Conservation (phyloP, 2,329 filamentous ascomycete species). For the Alternaria sp. region DNA sequence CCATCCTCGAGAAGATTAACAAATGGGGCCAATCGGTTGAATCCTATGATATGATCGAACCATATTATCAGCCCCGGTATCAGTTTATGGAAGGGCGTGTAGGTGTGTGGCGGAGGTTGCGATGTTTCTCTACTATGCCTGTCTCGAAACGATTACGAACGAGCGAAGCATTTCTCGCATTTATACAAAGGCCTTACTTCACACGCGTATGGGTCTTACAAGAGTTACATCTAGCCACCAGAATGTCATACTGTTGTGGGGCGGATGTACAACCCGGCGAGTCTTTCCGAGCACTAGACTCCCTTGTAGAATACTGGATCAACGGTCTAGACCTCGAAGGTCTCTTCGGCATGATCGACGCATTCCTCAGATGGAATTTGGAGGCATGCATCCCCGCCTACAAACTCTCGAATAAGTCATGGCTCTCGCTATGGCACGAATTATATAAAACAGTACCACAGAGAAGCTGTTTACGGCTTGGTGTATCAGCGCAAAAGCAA, state of each 20-base stretch:
- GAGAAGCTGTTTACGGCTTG: background rate
- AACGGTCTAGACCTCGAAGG: too few species aligned
- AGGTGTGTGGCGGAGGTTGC: too few species aligned
- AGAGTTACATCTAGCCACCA: background rate
- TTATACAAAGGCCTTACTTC: background rate
- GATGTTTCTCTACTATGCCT: background rate
- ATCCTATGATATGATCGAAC: too few species aligned
- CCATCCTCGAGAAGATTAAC: accelerated
- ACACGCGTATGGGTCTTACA: background rate
- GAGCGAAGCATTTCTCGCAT: background rate
- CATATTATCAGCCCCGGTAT: too few species aligned
- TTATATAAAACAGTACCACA: accelerated
- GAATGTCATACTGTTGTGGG: background rate
- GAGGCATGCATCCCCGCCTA: accelerated
- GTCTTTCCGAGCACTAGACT: background rate
- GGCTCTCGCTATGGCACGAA: accelerated
- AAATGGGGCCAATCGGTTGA: background rate
- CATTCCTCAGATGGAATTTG: too few species aligned
- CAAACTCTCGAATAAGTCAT: accelerated
- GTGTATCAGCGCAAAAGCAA: background rate
- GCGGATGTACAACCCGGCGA: background rate
- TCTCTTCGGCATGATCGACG: too few species aligned
- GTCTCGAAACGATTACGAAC: background rate
- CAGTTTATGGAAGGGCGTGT: too few species aligned
- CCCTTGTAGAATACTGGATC: background rate